A percentile compares a stretch with the other conserved stretches of the same genome.
Evolutionary conservation across 1,139 yeast genomes (phyloP).

Genomic region (Suhomyces bribrorum): DNA sequence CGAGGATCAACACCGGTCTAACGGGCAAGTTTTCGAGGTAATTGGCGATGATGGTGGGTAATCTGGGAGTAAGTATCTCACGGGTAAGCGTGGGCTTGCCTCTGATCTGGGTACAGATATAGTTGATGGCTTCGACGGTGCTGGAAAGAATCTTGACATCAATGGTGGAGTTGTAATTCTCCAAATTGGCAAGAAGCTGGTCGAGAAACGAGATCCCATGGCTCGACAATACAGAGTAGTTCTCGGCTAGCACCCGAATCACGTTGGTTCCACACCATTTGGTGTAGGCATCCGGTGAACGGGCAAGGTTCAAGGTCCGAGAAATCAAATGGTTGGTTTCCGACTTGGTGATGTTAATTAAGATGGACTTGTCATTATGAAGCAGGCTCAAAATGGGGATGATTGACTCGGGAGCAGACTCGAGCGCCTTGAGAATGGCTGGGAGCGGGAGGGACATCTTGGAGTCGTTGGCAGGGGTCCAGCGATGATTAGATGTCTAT

Average conservation of each 20-base stretch:
- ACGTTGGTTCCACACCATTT: conserved; percentile 69
- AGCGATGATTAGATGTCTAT: too few relatives aligned
- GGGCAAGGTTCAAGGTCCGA: conserved; percentile 54
- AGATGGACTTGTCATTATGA: conserved; percentile 29
- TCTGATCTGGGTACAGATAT: conserved; percentile 56
- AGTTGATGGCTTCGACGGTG: conserved; percentile 50
- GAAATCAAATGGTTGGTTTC: conserved; percentile 60
- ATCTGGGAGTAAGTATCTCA: conserved; percentile 78
- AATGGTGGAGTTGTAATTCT: conserved; percentile 46
- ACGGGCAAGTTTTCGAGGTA: conserved; percentile 48
- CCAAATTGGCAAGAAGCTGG: conserved; percentile 56
- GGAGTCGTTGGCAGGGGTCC: not conserved
- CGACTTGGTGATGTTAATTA: conserved; percentile 46
- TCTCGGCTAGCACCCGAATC: conserved; percentile 49
- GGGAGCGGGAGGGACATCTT: conserved; percentile 38
- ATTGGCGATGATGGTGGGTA: conserved; percentile 60
- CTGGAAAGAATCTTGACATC: conserved; percentile 47
- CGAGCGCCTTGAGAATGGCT: conserved; percentile 37
- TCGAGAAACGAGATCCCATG: conserved; percentile 63
- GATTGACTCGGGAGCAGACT: conserved; percentile 35
- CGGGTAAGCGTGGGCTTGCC: conserved; percentile 85
- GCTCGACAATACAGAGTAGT: conserved; percentile 54
- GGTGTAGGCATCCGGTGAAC: conserved; percentile 48
- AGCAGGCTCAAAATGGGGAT: conserved; percentile 36
- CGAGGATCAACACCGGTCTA: conserved; percentile 45